A percentile compares a stretch with the other conserved stretches of the same genome.
Conservation (phyloP, 495 filamentous ascomycete species). For the Delitschia confertaspora region DNA sequence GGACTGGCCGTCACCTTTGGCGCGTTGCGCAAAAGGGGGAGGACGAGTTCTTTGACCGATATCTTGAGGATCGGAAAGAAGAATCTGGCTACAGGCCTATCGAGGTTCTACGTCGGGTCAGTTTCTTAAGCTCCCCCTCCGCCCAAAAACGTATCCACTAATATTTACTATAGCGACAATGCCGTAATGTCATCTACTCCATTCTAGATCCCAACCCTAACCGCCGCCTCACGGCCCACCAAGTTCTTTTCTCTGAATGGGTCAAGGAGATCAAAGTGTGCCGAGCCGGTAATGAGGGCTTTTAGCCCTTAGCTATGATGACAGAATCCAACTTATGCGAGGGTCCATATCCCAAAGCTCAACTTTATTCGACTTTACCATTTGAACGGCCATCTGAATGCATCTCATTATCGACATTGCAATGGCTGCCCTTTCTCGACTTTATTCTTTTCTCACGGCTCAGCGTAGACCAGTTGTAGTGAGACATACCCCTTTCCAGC, state of each 20-base stretch:
- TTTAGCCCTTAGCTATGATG: constrained; percentile 37
- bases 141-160: constrained; percentile 28
- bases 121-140: constrained; percentile 37
- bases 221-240: constrained; percentile 87
- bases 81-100: constrained; percentile 95
- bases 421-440: background rate
- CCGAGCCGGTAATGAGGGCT: constrained; percentile 89
- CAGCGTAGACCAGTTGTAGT: constrained; percentile 8
- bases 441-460: constrained; percentile 8
- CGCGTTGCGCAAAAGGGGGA: constrained; percentile 90
- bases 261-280: constrained; percentile 93
- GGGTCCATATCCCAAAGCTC: background rate
- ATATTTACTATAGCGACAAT: constrained; percentile 66
- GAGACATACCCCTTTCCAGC: constrained; percentile 17
- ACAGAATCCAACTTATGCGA: constrained; percentile 7
- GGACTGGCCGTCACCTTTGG: constrained; percentile 93
- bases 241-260: constrained; percentile 98
- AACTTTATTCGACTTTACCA: background rate
- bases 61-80: constrained; percentile 81
- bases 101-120: constrained; percentile 88
- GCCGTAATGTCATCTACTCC: constrained; percentile 97
- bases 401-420: constrained; percentile 3
- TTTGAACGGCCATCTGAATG: constrained; percentile 3
- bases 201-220: constrained; percentile 92
- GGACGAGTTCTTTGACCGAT: constrained; percentile 92